Base-by-base conservation (phyloP, 805 yeast genomes). In the Monosporozyma solicola region DNA sequence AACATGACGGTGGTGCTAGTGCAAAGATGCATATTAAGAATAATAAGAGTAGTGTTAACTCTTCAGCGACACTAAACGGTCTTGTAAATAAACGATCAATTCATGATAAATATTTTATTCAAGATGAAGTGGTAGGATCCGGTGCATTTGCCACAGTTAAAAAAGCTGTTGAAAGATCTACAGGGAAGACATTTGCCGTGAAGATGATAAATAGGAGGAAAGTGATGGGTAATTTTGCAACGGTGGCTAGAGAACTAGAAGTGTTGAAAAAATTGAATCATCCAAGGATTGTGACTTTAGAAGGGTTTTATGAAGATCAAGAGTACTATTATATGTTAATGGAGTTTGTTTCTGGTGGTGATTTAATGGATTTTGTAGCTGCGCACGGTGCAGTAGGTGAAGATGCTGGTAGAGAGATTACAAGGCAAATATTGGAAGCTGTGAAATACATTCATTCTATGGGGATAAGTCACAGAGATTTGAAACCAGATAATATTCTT, bases 71-170 rank as follows among this genome's bases (percentile, higher is more conserved):
- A 15, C 16, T 46, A 20, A 33, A 33, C 11, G 27, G 37, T 8
- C 24, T 33, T 33, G 48, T 31, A 2, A 31, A 16, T 8, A 10
- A 16, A 33, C 16, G 27, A 33, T 46, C 46, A 5, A 82, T 87
- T 10, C 75, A 76, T 60, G 80, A 78, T 54, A 82, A 85, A 61
- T 94, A 84, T 68, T 85, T 87, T 13, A 80, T 92, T 22, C 80
- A 84, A 54, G 87, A 85, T 64, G 96, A 87, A 62, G 83, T 87
- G 15, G 87, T 92, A 1, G 99, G 99, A 0, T 94, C 89, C 61
- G 99, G 99, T n/a, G 98, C 98, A 9, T 92, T 92, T 76, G 98
- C 98, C 5, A 86, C 91, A 1, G 99, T 94, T 31, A 85, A 89
- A 59, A 88, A 88, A 65, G 97, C 95, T 4, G 82, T 91, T 1